Conservation (phyloP, 768 basidiomycete species). For the Mrakia hoshinonis region DNA sequence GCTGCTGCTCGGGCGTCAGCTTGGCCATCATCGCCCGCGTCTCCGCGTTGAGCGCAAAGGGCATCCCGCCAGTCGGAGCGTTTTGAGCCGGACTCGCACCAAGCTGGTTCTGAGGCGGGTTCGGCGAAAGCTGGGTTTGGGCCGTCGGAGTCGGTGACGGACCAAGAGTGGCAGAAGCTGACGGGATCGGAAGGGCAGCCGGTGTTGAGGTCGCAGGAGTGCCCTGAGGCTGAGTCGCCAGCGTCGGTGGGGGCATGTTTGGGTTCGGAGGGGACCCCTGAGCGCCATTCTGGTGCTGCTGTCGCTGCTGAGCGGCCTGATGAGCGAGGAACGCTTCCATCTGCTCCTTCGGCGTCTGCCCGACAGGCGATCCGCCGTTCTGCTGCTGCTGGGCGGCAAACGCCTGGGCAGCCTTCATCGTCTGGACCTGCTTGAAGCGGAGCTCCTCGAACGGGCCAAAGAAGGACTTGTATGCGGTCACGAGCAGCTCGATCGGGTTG, state of each 20-base stretch:
- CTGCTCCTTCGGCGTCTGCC: neutral
- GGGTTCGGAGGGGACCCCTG: neutral
- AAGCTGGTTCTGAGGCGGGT: neutral
- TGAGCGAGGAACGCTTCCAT: neutral
- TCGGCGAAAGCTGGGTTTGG: no score
- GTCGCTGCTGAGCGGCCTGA: conserved; percentile 26
- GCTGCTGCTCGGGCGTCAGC: conserved; percentile 24
- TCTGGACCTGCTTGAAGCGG: neutral
- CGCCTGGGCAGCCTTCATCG: neutral
- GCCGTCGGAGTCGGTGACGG: no score
- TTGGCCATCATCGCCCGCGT: conserved; percentile 21
- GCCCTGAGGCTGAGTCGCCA: neutral
- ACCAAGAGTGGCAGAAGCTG: no score
- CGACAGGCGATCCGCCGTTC: neutral
- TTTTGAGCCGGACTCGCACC: neutral
- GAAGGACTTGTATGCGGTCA: neutral
- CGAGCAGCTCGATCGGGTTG: conserved; percentile 7
- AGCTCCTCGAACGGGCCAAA: conserved; percentile 3
- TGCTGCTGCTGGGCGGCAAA: neutral
- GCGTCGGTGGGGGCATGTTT: conserved; percentile 5
- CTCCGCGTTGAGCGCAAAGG: neutral
- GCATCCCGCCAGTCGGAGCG: neutral
- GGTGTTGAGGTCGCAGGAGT: neutral
- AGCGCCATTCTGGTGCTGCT: conserved; percentile 44
- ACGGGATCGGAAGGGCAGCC: no score